These are phyloP conservation scores for Linnemannia schmuckeri DNA, from an alignment of 192 early-diverging fungal species.

Conservation along the genomic window DNA sequence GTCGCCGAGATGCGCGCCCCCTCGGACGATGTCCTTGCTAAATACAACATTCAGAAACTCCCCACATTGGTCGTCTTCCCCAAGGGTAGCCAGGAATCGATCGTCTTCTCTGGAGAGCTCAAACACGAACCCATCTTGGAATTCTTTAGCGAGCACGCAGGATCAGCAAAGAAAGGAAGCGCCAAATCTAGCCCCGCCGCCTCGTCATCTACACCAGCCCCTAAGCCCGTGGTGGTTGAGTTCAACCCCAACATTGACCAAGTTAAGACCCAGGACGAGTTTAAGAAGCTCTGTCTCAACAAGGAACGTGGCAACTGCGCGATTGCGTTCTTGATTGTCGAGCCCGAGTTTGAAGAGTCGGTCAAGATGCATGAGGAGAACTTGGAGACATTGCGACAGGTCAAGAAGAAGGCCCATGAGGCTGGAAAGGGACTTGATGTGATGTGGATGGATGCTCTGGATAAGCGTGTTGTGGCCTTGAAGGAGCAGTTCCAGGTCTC, in stretches of 20 bases:
- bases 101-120: constrained; percentile 73
- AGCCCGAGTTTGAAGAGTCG: constrained; percentile 58
- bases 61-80: constrained; percentile 81
- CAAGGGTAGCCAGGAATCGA: constrained; percentile 56
- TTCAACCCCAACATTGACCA: constrained; percentile 55
- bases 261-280: constrained; percentile 45
- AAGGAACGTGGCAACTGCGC: constrained; percentile 57
- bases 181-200: constrained; percentile 23
- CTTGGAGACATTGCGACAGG: constrained; percentile 48
- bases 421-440: constrained; percentile 58
- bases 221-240: constrained; percentile 12
- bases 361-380: constrained; percentile 57
- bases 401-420: constrained; percentile 58
- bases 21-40: constrained; percentile 62
- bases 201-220: constrained; percentile 6
- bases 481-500: constrained; percentile 68
- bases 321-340: constrained; percentile 58
- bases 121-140: constrained; percentile 73
- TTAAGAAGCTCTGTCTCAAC: constrained; percentile 57
- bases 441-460: constrained; percentile 74
- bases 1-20: constrained; percentile 80
- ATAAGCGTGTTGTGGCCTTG: constrained; percentile 57
- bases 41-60: constrained; percentile 69
- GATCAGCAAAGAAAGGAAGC: constrained; percentile 32
- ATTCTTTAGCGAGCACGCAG: constrained; percentile 75